Conservation (phyloP, 1,139 yeast genomes). For the Barnettozyma hawaiiensis region DNA sequence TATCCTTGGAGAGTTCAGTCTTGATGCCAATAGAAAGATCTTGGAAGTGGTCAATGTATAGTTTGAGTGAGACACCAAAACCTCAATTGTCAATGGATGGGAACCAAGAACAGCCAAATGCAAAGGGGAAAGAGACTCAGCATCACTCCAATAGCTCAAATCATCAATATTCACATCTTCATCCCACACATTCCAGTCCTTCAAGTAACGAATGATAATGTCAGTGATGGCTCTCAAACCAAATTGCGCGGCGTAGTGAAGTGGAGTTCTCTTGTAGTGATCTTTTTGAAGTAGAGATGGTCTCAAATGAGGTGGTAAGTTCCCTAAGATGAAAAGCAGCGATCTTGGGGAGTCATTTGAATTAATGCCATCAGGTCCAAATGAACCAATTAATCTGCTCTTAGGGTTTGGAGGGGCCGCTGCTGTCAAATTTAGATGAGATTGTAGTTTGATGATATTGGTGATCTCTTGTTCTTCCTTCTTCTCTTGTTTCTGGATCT, state of each 20-base stretch:
- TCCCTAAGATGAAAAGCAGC: slow-evolving; percentile 46
- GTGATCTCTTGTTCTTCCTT: slow-evolving; percentile 1
- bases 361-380: slow-evolving; percentile 64
- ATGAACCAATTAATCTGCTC: slow-evolving; percentile 37
- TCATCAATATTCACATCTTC: slow-evolving; percentile 51
- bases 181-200: slow-evolving; percentile 48
- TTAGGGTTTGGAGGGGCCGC: slow-evolving; percentile 45
- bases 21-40: slow-evolving; percentile 63
- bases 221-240: slow-evolving; percentile 65
- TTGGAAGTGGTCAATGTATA: slow-evolving; percentile 41
- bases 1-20: slow-evolving; percentile 56
- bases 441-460: slow-evolving; percentile 5
- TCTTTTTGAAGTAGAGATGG: slow-evolving; percentile 59
- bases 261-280: slow-evolving; percentile 73
- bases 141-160: slow-evolving; percentile 68
- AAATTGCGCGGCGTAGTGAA: slow-evolving; percentile 86
- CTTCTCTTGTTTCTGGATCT: slow-evolving; percentile 13
- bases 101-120: slow-evolving; percentile 79
- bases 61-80: slow-evolving; percentile 45
- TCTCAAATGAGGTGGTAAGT: slow-evolving; percentile 48
- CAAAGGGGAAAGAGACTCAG: slow-evolving; percentile 75
- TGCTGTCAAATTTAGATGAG: slow-evolving; percentile 34
- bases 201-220: slow-evolving; percentile 48
- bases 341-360: slow-evolving; percentile 50
- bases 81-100: slow-evolving; percentile 72